phyloP scores from a whole-genome alignment of 805 yeast species.

The Wickerhamomyces alni region DNA sequence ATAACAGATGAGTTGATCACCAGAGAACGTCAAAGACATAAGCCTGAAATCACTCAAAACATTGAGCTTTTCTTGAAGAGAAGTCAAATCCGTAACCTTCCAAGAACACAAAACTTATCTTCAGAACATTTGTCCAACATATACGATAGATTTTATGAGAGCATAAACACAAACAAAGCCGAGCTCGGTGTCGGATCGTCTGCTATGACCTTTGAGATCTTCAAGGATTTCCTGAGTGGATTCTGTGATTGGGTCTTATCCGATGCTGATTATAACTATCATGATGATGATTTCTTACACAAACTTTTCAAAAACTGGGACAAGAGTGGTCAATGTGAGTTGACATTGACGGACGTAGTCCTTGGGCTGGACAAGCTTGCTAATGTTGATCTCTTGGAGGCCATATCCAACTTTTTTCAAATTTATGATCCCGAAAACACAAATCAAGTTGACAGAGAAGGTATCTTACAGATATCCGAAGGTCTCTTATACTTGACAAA shows the following conservation, averaged over 20 bases:
- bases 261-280: constrained; percentile 30
- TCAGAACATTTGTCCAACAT: constrained; percentile 58
- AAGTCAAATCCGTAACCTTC: constrained; percentile 83
- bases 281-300: constrained; percentile 44
- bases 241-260: constrained; percentile 69
- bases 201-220: constrained; percentile 71
- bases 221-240: constrained; percentile 68
- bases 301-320: constrained; percentile 73
- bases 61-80: constrained; percentile 88
- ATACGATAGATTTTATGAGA: constrained; percentile 80
- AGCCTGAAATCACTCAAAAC: constrained; percentile 74
- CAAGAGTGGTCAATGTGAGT: constrained; percentile 41
- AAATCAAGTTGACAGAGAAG: constrained; percentile 68
- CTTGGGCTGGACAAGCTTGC: constrained; percentile 65
- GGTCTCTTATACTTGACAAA: constrained; percentile 76
- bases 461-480: constrained; percentile 79
- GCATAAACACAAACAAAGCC: constrained; percentile 60
- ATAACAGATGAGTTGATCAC: constrained; percentile 70
- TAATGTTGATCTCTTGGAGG: constrained; percentile 70
- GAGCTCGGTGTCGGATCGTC: constrained; percentile 48
- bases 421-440: constrained; percentile 58
- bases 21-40: constrained; percentile 62
- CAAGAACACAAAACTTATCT: constrained; percentile 58
- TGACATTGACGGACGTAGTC: constrained; percentile 65
- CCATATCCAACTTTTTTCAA: constrained; percentile 72